Percentiles rank a stretch among this genome's conserved stretches.
Evolutionary conservation across 805 yeast genomes (phyloP).

Genomic region (Ogataea thermomethanolica): DNA sequence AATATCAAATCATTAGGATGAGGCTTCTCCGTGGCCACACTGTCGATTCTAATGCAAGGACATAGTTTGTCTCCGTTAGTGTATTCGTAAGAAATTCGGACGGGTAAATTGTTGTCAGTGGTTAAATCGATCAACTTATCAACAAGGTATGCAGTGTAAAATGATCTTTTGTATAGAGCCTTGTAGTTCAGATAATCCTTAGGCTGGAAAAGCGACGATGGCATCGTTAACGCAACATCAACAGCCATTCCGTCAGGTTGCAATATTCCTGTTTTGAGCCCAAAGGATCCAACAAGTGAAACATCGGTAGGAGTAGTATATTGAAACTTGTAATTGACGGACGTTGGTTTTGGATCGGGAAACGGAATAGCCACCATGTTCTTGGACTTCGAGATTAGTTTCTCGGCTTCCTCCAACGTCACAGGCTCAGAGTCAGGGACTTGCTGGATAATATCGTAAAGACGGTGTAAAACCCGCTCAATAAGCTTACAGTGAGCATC

Average conservation of each 20-base stretch:
- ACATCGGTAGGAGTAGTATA: slow-evolving; percentile 70
- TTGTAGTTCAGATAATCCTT: slow-evolving; percentile 91
- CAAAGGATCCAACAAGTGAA: slow-evolving; percentile 84
- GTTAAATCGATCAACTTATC: slow-evolving; percentile 54
- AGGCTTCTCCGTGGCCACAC: slow-evolving; percentile 41
- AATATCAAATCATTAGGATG: slow-evolving; percentile 53
- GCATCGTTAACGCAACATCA: slow-evolving; percentile 84
- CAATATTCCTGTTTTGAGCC: slow-evolving; percentile 75
- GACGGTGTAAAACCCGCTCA: slow-evolving; percentile 71
- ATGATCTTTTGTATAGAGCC: slow-evolving; percentile 85
- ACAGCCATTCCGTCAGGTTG: slow-evolving; percentile 60
- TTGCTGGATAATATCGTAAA: slow-evolving; percentile 63
- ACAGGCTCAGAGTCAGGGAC: slow-evolving; percentile 55
- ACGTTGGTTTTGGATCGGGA: slow-evolving; percentile 81
- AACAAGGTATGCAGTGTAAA: slow-evolving; percentile 77
- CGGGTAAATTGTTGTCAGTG: slow-evolving; percentile 53
- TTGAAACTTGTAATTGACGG: slow-evolving; percentile 65
- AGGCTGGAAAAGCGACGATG: slow-evolving; percentile 64
- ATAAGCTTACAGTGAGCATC: slow-evolving; percentile 62
- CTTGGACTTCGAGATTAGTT: slow-evolving; percentile 40
- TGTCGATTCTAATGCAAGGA: slow-evolving; percentile 67
- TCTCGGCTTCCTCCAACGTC: slow-evolving; percentile 57
- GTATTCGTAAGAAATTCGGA: slow-evolving; percentile 59
- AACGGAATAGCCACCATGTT: slow-evolving; percentile 70
- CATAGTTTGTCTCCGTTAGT: slow-evolving; percentile 73